Evolutionary conservation across 2,329 filamentous ascomycete species (phyloP).

Genomic region (Penicillium sp.): DNA sequence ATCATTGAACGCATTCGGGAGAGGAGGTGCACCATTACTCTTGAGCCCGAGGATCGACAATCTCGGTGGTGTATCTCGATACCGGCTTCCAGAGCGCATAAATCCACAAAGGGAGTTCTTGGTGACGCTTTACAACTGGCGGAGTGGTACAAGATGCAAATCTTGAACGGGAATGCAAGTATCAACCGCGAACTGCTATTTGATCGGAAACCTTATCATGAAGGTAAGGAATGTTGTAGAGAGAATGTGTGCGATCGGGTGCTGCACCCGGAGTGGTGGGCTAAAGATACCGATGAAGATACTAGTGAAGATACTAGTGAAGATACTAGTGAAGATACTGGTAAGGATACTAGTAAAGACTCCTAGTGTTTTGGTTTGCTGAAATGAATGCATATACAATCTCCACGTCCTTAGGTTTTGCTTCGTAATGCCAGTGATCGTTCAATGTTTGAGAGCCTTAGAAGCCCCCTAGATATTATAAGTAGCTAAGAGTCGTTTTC

Average conservation of each 20-base stretch:
- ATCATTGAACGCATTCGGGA: conserved; percentile 1
- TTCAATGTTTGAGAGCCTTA: not conserved
- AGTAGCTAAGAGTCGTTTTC: not conserved
- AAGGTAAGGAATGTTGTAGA: not conserved
- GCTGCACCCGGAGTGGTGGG: not conserved
- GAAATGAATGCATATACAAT: not conserved
- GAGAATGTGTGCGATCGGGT: not conserved
- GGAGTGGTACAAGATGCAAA: conserved; percentile 1
- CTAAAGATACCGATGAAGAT: not conserved
- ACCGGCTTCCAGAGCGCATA: not conserved
- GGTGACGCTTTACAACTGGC: not conserved
- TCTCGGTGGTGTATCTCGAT: conserved; percentile 2
- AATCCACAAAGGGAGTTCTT: not conserved
- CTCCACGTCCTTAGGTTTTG: not conserved
- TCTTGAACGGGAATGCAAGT: conserved; percentile 1
- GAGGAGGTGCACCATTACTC: not conserved
- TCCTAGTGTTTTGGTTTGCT: not conserved
- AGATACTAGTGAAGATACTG: not conserved
- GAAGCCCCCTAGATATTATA: not conserved
- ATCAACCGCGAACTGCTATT: conserved; percentile 1
- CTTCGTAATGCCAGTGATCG: not conserved
- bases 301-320: not conserved
- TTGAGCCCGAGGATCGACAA: not conserved
- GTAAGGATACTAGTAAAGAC: not conserved
- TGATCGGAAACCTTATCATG: not conserved